Evolutionary conservation across 2,329 filamentous ascomycete species (phyloP).

Genomic region (Phaeoacremonium minimum): DNA sequence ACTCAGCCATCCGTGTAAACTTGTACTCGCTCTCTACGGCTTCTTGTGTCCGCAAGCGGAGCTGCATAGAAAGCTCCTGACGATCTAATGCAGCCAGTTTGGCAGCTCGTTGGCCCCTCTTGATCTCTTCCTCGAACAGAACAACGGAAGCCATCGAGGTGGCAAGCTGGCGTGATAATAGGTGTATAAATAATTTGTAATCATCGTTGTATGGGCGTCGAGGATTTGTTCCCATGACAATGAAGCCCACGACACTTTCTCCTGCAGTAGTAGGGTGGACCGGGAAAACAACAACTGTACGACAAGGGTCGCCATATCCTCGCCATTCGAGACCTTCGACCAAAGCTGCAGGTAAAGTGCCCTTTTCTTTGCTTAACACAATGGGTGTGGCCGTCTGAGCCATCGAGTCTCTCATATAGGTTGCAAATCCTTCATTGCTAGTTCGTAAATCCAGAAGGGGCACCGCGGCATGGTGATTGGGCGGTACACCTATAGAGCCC

Average conservation of each 20-base stretch:
- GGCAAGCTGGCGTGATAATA: slow-evolving; percentile 70
- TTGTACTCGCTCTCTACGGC: slow-evolving; percentile 67
- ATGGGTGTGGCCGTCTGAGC: slow-evolving; percentile 59
- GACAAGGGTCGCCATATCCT: slow-evolving; percentile 67
- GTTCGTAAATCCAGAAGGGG: slow-evolving; percentile 63
- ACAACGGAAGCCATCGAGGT: slow-evolving; percentile 80
- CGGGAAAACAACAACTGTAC: slow-evolving; percentile 70
- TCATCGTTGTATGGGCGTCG: slow-evolving; percentile 75
- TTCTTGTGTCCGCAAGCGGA: slow-evolving; percentile 61
- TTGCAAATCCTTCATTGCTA: slow-evolving; percentile 69
- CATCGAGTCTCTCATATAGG: slow-evolving; percentile 74
- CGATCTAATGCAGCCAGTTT: slow-evolving; percentile 71
- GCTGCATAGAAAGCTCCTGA: slow-evolving; percentile 71
- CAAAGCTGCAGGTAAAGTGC: slow-evolving; percentile 59
- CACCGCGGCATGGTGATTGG: slow-evolving; percentile 57
- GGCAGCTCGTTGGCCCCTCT: slow-evolving; percentile 67
- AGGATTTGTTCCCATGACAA: slow-evolving; percentile 76
- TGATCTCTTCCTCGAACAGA: slow-evolving; percentile 79
- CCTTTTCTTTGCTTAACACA: slow-evolving; percentile 62
- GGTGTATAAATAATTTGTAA: slow-evolving; percentile 72
- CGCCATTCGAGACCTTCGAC: slow-evolving; percentile 65
- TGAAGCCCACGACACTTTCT: slow-evolving; percentile 70
- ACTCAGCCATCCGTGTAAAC: slow-evolving; percentile 81
- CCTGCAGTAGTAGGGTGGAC: slow-evolving; percentile 70
- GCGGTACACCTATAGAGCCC: slow-evolving; percentile 64